phyloP scores from a whole-genome alignment of 2,329 filamentous ascomycete species.

The Clarireedia homoeocarpa region DNA sequence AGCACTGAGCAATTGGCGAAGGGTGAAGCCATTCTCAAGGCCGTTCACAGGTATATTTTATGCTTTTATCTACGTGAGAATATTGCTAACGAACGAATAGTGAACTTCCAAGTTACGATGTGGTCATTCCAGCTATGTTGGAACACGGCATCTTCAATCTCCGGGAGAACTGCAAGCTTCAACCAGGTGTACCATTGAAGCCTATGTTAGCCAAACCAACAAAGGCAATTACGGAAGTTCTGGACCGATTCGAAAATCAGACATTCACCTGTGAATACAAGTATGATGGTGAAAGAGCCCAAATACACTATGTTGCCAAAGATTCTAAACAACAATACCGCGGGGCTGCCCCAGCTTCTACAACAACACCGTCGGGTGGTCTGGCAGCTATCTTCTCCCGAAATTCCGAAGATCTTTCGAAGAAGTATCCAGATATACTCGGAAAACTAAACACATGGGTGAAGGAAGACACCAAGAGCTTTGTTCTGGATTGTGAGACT shows the following conservation, averaged over 20 bases:
- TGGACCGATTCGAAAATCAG: slow-evolving; percentile 92
- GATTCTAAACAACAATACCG: slow-evolving; percentile 64
- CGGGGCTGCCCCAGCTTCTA: slow-evolving; percentile 49
- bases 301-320: slow-evolving; percentile 92
- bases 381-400: slow-evolving; percentile 92
- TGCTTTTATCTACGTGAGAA: neutral
- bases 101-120: slow-evolving; percentile 89
- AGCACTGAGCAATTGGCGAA: slow-evolving; percentile 71
- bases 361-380: slow-evolving; percentile 48
- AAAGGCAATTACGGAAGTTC: slow-evolving; percentile 94
- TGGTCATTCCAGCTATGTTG: slow-evolving; percentile 85
- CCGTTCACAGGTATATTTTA: slow-evolving; percentile 66
- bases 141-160: slow-evolving; percentile 79
- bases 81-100: slow-evolving; percentile 42
- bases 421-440: slow-evolving; percentile 95
- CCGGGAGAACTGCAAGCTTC: slow-evolving; percentile 78
- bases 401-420: slow-evolving; percentile 93
- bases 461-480: slow-evolving; percentile 81
- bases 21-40: slow-evolving; percentile 80
- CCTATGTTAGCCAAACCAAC: slow-evolving; percentile 98
- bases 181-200: slow-evolving; percentile 89
- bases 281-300: slow-evolving; percentile 95
- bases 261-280: slow-evolving; percentile 99
- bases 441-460: slow-evolving; percentile 84
- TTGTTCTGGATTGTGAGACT: slow-evolving; percentile 97